Conservation (phyloP, 148 eudicot species). For the Gaultheria prostrata region DNA sequence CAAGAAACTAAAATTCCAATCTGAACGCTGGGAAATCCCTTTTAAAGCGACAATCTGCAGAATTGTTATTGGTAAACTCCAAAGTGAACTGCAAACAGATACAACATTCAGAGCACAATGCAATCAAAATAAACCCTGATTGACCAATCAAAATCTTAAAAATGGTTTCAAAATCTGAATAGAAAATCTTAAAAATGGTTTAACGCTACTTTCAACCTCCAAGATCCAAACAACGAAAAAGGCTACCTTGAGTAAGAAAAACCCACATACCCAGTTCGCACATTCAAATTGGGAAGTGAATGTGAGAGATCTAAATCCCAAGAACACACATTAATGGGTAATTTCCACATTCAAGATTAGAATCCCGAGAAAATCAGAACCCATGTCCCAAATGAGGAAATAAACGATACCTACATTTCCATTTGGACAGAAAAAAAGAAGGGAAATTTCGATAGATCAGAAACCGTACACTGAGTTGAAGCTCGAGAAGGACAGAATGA, state of each 20-base stretch:
- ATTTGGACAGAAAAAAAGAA: conserved; percentile 17
- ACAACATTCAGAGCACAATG: not conserved
- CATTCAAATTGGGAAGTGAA: not conserved
- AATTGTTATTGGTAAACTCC: not conserved
- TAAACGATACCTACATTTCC: conserved; percentile 33
- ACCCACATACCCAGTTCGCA: conserved; percentile 8
- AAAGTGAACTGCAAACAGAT: conserved; percentile 8
- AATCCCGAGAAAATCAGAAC: conserved; percentile 20
- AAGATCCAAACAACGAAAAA: conserved; percentile 13
- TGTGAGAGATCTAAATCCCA: conserved; percentile 10
- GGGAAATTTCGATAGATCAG: conserved; percentile 21
- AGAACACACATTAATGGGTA: conserved; percentile 18
- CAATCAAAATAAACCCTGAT: not conserved
- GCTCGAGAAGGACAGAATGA: conserved; percentile 6
- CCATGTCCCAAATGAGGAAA: conserved; percentile 25
- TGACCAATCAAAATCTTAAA: not conserved
- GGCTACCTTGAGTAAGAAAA: conserved; percentile 1
- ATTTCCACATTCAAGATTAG: conserved; percentile 1
- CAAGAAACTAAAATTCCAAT: not conserved
- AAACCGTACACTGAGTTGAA: conserved; percentile 18
- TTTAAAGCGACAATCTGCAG: conserved; percentile 6
- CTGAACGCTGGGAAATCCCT: not conserved
- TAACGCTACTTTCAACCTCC: not conserved
- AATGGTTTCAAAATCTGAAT: not conserved
- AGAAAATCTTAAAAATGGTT: not conserved